phyloP scores from a whole-genome alignment of 345 rosid species.

The Kernera saxatilis region DNA sequence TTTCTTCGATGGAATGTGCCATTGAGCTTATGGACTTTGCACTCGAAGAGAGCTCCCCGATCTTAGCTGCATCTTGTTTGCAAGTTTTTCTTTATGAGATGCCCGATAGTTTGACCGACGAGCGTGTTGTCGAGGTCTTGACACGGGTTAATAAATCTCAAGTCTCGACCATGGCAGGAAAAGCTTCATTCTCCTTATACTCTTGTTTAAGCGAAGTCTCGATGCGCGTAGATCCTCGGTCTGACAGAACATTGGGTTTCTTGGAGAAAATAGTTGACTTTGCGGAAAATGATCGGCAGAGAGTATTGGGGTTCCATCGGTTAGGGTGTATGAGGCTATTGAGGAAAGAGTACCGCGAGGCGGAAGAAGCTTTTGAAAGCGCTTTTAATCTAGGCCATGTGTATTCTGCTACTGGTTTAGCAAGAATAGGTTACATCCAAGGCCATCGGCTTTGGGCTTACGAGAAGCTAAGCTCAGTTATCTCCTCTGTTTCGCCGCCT shows the following conservation, averaged over 20 bases:
- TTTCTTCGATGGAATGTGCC: constrained; percentile 68
- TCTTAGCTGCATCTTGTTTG: constrained; percentile 85
- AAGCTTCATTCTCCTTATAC: constrained; percentile 72
- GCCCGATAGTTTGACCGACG: constrained; percentile 75
- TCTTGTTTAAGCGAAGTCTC: constrained; percentile 86
- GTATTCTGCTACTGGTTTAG: constrained; percentile 83
- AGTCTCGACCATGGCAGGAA: constrained; percentile 67
- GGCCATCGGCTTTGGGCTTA: constrained; percentile 62
- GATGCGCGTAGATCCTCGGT: constrained; percentile 64
- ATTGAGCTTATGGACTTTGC: constrained; percentile 91
- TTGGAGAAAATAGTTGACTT: constrained; percentile 61
- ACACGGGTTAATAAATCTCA: constrained; percentile 46
- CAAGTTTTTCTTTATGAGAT: constrained; percentile 70
- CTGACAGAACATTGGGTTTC: constrained; percentile 61
- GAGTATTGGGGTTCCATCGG: constrained; percentile 79
- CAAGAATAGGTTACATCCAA: constrained; percentile 60
- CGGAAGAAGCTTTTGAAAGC: constrained; percentile 62
- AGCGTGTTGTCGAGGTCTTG: constrained; percentile 61
- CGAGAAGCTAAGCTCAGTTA: constrained; percentile 73
- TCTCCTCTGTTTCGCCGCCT: constrained; percentile 59
- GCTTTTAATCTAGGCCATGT: constrained; percentile 69
- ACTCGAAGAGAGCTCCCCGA: constrained; percentile 65
- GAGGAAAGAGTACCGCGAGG: constrained; percentile 80
- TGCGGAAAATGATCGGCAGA: constrained; percentile 67
- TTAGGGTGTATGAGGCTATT: constrained; percentile 78